These are phyloP conservation scores for Colletotrichum phormii DNA, from an alignment of 2,329 filamentous ascomycete genomes.

Conservation along the genomic window DNA sequence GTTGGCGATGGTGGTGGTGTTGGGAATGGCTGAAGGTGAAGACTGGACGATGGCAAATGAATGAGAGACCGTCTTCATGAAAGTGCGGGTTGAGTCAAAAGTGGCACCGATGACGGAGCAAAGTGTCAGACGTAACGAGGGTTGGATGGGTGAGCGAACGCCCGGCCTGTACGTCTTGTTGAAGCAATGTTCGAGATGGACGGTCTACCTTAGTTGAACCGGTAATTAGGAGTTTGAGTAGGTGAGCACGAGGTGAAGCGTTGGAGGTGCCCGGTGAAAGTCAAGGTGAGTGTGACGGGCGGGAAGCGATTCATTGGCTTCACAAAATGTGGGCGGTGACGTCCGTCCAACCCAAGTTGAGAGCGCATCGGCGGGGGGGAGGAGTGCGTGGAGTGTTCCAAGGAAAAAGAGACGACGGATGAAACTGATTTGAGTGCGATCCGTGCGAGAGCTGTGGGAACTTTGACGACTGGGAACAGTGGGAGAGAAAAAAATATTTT, in stretches of 20 bases:
- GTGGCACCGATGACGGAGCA: not conserved
- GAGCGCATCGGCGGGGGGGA: not conserved
- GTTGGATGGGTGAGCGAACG: not conserved
- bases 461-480: not conserved
- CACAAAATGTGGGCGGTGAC: slow-evolving; percentile 31
- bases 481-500: too few relatives aligned
- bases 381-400: slow-evolving; percentile 2
- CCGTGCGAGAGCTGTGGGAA: slow-evolving; percentile 13
- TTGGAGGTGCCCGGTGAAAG: slow-evolving; percentile 4
- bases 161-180: not conserved
- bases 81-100: not conserved
- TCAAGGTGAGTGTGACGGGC: slow-evolving; percentile 23
- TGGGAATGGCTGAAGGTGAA: not conserved
- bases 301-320: slow-evolving; percentile 29
- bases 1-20: not conserved
- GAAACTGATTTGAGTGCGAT: slow-evolving; percentile 18
- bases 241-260: slow-evolving; percentile 1
- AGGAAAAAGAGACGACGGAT: not conserved
- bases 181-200: not conserved
- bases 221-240: not conserved
- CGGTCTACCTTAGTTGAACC: not conserved
- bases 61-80: slow-evolving; percentile 6
- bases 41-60: not conserved
- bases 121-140: not conserved
- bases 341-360: slow-evolving; percentile 1